phyloP scores from a whole-genome alignment of 176 grass and related monocot genomes.

The Rhynchospora breviuscula region DNA sequence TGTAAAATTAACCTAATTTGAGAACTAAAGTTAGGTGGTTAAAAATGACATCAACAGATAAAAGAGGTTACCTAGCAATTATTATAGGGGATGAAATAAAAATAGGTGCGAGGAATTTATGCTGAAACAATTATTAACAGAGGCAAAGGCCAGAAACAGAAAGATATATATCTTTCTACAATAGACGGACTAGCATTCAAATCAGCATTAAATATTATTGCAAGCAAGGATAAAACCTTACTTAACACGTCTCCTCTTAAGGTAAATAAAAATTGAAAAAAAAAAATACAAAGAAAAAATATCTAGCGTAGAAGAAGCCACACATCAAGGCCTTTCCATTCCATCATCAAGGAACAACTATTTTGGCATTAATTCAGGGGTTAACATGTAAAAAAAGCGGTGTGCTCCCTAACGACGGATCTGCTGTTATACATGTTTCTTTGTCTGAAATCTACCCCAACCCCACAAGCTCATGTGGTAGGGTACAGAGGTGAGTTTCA shows the following conservation, averaged over 20 bases:
- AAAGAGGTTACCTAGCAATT: background rate
- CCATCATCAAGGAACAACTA: background rate
- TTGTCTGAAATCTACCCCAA: slow-evolving; percentile 23
- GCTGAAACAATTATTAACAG: background rate
- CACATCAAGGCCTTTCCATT: slow-evolving; percentile 18
- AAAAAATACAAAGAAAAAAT: background rate
- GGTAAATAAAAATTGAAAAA: background rate
- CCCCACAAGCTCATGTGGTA: background rate
- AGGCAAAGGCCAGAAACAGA: background rate
- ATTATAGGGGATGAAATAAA: background rate
- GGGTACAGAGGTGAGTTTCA: background rate
- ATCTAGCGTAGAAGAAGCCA: slow-evolving; percentile 13
- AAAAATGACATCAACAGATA: background rate
- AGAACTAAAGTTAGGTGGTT: slow-evolving; percentile 3
- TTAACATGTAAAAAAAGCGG: slow-evolving; percentile 2
- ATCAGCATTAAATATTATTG: background rate
- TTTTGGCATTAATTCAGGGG: slow-evolving; percentile 24
- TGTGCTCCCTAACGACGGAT: slow-evolving; percentile 10
- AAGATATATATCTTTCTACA: slow-evolving; percentile 1
- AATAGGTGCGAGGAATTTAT: background rate
- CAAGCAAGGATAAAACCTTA: background rate
- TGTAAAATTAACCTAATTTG: slow-evolving; percentile 8
- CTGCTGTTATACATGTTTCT: slow-evolving; percentile 16
- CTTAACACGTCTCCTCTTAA: slow-evolving; percentile 7
- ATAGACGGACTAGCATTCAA: background rate